Conservation (phyloP, 73 alveolate species). For the Paramecium primaurelia region DNA sequence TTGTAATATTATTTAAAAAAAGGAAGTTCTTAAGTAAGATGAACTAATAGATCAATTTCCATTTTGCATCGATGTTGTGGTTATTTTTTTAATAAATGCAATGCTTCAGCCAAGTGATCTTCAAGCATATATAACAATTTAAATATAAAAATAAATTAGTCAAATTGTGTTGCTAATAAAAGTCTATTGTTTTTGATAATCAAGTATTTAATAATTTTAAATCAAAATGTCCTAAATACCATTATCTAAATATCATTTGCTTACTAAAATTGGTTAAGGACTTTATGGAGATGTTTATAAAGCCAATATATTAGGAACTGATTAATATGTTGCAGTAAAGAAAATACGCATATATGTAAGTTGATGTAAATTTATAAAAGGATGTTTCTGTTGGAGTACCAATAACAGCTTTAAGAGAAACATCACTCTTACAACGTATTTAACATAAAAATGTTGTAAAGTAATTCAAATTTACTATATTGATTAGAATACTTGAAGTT, state of each 20-base stretch:
- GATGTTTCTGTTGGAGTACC: conserved; percentile 76
- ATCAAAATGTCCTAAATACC: background rate
- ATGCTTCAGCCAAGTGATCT: background rate
- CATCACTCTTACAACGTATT: conserved; percentile 79
- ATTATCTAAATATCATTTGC: background rate
- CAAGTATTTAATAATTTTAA: background rate
- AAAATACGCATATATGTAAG: conserved; percentile 77
- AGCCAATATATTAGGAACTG: conserved; percentile 76
- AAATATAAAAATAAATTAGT: background rate
- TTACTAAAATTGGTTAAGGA: conserved; percentile 84
- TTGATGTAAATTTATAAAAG: conserved; percentile 31
- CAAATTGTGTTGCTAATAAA: background rate
- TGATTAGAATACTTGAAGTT: conserved; percentile 68
- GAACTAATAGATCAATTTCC: background rate
- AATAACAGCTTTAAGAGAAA: conserved; percentile 95
- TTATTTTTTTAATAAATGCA: background rate
- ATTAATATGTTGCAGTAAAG: conserved; percentile 86
- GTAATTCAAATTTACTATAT: conserved; percentile 77
- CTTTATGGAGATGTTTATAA: conserved; percentile 92
- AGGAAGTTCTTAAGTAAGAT: background rate
- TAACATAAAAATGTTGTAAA: conserved; percentile 88
- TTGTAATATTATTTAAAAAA: background rate
- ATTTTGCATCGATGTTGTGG: background rate
- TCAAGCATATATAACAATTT: background rate
- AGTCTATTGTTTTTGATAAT: background rate